Percentiles rank a stretch among this genome's conserved stretches.
phyloP scores from a whole-genome alignment of 2,329 filamentous ascomycete species.

The Diaporthe helianthi region DNA sequence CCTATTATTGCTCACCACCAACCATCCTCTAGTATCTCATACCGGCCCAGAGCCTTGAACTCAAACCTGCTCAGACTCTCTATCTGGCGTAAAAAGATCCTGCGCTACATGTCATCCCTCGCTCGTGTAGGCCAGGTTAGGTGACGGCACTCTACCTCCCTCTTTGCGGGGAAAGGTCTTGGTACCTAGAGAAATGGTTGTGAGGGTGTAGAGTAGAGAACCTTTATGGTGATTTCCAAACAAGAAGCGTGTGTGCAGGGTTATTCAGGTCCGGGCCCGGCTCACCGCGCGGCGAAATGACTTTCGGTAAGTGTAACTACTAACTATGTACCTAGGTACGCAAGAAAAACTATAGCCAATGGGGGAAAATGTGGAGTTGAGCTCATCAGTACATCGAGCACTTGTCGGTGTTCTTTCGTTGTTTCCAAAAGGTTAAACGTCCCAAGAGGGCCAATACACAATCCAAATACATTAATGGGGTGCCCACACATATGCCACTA shows the following conservation, averaged over 20 bases:
- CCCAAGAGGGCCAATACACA: not conserved
- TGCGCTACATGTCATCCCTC: not conserved
- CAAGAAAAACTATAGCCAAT: too few species aligned
- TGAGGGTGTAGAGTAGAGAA: too few species aligned
- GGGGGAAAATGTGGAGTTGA: not conserved
- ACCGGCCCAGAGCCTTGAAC: not conserved
- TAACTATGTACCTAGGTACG: not conserved
- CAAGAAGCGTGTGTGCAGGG: not conserved
- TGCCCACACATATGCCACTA: too few species aligned
- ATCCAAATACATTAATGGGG: not conserved
- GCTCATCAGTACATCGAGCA: constrained; percentile 1
- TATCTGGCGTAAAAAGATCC: not conserved
- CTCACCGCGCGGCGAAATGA: not conserved
- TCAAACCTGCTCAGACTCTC: not conserved
- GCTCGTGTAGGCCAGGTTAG: not conserved
- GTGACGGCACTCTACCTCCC: not conserved
- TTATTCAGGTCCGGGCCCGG: not conserved
- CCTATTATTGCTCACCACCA: too few species aligned
- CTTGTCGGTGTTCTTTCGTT: too few species aligned
- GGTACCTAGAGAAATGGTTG: too few species aligned
- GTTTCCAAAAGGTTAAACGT: not conserved
- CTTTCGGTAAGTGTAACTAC: not conserved
- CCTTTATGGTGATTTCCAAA: too few species aligned
- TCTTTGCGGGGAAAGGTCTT: not conserved
- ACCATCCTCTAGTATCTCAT: not conserved